Evolutionary conservation across 345 rosid species (phyloP).

Genomic region (Angophora floribunda): DNA sequence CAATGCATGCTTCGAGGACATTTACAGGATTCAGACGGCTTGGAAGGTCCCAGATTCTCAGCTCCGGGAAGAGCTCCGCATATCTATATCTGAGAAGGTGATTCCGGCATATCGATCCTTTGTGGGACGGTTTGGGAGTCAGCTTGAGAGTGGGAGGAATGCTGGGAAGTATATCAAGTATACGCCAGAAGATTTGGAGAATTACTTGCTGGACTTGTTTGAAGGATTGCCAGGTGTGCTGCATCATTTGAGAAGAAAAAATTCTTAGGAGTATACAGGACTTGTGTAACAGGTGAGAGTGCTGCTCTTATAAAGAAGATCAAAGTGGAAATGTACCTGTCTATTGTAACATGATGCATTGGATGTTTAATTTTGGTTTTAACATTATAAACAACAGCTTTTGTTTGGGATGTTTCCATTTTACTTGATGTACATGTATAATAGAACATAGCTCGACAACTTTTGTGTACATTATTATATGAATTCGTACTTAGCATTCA

Average conservation of each 20-base stretch:
- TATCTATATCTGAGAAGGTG: slow-evolving; percentile 86
- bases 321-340: background rate
- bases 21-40: slow-evolving; percentile 77
- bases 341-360: slow-evolving; percentile 20
- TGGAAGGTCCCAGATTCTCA: slow-evolving; percentile 97
- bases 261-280: slow-evolving; percentile 21
- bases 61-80: slow-evolving; percentile 88
- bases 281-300: background rate
- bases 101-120: slow-evolving; percentile 89
- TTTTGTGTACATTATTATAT: background rate
- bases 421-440: slow-evolving; percentile 24
- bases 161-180: slow-evolving; percentile 91
- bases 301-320: slow-evolving; percentile 5
- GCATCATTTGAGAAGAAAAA: slow-evolving; percentile 75
- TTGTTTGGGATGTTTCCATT: slow-evolving; percentile 20
- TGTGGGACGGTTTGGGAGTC: slow-evolving; percentile 73
- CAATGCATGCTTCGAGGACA: slow-evolving; percentile 83
- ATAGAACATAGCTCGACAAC: background rate
- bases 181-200: slow-evolving; percentile 87
- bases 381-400: slow-evolving; percentile 37
- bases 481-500: background rate
- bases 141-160: slow-evolving; percentile 76
- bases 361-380: slow-evolving; percentile 17
- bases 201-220: slow-evolving; percentile 63
- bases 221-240: slow-evolving; percentile 81